Conservation (phyloP, 2,329 filamentous ascomycete genomes). For the Neospermospora avenae region DNA sequence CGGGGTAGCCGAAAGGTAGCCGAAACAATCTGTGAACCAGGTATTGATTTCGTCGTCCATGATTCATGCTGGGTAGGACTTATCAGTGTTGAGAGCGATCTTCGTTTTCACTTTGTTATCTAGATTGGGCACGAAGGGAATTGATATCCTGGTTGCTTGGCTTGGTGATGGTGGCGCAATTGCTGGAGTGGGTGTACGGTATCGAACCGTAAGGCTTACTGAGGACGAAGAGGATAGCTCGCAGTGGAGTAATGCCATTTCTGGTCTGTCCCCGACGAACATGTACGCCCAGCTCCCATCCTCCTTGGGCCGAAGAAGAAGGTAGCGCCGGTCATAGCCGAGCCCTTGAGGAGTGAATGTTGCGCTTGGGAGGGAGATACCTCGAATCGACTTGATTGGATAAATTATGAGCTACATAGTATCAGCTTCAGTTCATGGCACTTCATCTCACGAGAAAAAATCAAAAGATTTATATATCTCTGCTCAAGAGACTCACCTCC, state of each 20-base stretch:
- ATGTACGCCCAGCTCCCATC: constrained; percentile 48
- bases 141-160: constrained; percentile 39
- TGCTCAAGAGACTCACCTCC: constrained; percentile 3
- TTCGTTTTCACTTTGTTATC: constrained; percentile 45
- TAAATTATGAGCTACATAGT: constrained; percentile 69
- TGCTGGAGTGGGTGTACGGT: constrained; percentile 35
- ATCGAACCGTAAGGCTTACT: constrained; percentile 41
- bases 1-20: no score
- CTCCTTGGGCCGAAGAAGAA: constrained; percentile 54
- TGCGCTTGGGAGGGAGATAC: constrained; percentile 50
- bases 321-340: constrained; percentile 64
- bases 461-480: no score
- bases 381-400: constrained; percentile 67
- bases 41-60: constrained; percentile 57
- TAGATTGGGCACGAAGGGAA: constrained; percentile 54
- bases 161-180: constrained; percentile 32
- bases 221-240: constrained; percentile 23
- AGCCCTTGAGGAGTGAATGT: constrained; percentile 57
- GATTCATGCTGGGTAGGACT: constrained; percentile 47
- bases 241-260: constrained; percentile 62
- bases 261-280: constrained; percentile 54
- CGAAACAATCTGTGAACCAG: constrained; percentile 69
- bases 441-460: no score
- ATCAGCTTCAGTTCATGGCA: no score
- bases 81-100: constrained; percentile 56